These are phyloP conservation scores for Ophiostoma sp. DNA, from an alignment of 2,329 filamentous ascomycete species.

Conservation along the genomic window DNA sequence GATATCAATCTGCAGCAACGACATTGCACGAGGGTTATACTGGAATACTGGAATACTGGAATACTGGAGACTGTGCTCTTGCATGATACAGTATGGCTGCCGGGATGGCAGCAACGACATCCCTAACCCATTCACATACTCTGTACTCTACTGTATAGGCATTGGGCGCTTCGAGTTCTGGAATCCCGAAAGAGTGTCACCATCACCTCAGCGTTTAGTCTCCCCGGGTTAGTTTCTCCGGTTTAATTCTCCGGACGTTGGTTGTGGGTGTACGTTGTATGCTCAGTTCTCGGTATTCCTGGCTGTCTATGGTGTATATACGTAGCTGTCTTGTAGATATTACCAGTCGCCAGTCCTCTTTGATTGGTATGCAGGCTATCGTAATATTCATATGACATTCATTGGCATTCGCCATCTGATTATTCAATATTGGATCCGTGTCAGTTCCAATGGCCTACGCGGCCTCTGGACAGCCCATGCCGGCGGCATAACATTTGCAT, in stretches of 20 bases:
- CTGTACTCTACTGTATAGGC: too few relatives aligned
- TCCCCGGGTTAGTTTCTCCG: not conserved
- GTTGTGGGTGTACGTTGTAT: not conserved
- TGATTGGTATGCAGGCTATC: not conserved
- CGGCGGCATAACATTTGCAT: not conserved
- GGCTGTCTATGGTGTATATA: too few relatives aligned
- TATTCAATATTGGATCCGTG: not conserved
- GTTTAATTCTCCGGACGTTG: not conserved
- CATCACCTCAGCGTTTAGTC: not conserved
- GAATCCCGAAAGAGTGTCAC: too few relatives aligned
- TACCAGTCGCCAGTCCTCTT: not conserved
- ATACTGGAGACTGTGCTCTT: not conserved
- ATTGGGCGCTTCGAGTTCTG: not conserved
- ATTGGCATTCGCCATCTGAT: not conserved
- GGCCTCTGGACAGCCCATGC: slow-evolving; percentile 1
- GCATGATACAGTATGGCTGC: not conserved
- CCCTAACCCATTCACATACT: not conserved
- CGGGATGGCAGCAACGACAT: not conserved
- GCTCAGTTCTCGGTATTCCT: not conserved
- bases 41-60: too few relatives aligned
- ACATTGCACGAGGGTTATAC: not conserved
- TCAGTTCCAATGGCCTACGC: not conserved
- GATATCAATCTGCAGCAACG: not conserved
- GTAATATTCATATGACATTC: too few relatives aligned
- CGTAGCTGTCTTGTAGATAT: not conserved